A percentile compares a stretch with the other conserved stretches of the same genome.
These are phyloP conservation scores for Starmerella sirachaensis DNA, from an alignment of 805 yeast species.

Conservation along the genomic window DNA sequence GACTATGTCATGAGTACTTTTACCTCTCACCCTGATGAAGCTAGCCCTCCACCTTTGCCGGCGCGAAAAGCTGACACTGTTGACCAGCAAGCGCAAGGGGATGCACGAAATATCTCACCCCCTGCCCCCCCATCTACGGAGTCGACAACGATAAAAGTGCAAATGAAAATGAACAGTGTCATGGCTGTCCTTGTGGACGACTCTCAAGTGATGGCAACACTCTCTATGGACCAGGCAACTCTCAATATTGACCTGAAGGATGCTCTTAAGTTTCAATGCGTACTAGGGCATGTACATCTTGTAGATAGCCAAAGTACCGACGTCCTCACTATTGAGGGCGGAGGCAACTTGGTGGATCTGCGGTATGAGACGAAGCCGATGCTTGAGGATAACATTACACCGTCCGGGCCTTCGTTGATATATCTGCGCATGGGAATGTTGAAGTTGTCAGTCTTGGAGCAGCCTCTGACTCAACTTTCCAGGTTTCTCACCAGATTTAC, in stretches of 20 bases:
- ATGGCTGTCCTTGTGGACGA: conserved; percentile 71
- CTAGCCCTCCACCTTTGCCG: too few species aligned
- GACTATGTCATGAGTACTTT: conserved; percentile 79
- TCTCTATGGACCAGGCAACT: conserved; percentile 62
- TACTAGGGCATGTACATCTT: conserved; percentile 60
- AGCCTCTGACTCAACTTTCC: conserved; percentile 56
- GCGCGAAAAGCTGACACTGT: too few species aligned
- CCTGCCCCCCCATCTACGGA: not conserved
- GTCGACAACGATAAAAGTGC: conserved; percentile 40
- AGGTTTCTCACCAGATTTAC: conserved; percentile 62
- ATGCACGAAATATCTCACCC: not conserved
- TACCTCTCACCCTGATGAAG: conserved; percentile 33
- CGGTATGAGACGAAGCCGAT: conserved; percentile 63
- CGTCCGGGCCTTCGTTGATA: conserved; percentile 39
- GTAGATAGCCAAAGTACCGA: conserved; percentile 39
- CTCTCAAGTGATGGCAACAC: conserved; percentile 65
- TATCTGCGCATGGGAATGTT: conserved; percentile 65
- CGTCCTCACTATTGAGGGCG: conserved; percentile 72
- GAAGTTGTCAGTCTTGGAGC: conserved; percentile 43
- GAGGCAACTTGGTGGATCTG: conserved; percentile 67
- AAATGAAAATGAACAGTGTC: conserved; percentile 58
- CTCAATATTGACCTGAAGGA: conserved; percentile 57
- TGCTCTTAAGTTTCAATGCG: conserved; percentile 57
- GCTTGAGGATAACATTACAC: conserved; percentile 24
- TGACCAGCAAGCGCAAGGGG: too few species aligned